Evolutionary conservation across 179 eudicot genomes (phyloP).

Genomic region (Beta macrorhiza): DNA sequence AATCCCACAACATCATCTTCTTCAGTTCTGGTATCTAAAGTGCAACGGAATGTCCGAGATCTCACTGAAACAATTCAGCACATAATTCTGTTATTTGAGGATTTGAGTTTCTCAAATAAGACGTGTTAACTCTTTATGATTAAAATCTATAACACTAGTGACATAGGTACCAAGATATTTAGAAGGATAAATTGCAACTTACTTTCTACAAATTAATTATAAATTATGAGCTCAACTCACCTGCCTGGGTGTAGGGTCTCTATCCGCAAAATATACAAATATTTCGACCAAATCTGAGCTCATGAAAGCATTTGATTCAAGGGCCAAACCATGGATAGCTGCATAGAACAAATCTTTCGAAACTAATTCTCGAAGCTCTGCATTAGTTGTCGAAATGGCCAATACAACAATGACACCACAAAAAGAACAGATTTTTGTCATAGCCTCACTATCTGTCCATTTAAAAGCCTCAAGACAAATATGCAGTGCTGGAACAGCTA

Average conservation of each 20-base stretch:
- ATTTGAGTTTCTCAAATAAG: neutral
- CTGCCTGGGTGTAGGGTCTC: slow-evolving; percentile 88
- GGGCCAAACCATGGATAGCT: slow-evolving; percentile 73
- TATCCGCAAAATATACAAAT: slow-evolving; percentile 62
- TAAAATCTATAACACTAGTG: too few species aligned
- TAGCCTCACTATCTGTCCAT: slow-evolving; percentile 89
- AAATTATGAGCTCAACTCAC: slow-evolving; percentile 40
- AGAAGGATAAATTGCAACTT: neutral
- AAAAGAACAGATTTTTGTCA: slow-evolving; percentile 65
- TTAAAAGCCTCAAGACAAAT: slow-evolving; percentile 68
- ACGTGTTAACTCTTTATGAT: neutral
- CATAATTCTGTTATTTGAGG: neutral
- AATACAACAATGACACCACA: slow-evolving; percentile 62
- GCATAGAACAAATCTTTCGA: slow-evolving; percentile 82
- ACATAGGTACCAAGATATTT: too few species aligned
- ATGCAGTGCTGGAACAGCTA: slow-evolving; percentile 87
- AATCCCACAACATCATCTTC: slow-evolving; percentile 65
- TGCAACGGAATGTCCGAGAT: slow-evolving; percentile 47
- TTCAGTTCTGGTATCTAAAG: slow-evolving; percentile 42
- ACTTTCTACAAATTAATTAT: neutral
- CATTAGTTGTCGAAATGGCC: slow-evolving; percentile 57
- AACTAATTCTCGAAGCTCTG: slow-evolving; percentile 77
- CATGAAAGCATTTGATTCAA: slow-evolving; percentile 72
- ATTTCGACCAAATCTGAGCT: slow-evolving; percentile 84
- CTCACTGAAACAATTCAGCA: slow-evolving; percentile 44